Conservation (phyloP, 1,284 basidiomycete genomes). For the Dichomitus squalens region DNA sequence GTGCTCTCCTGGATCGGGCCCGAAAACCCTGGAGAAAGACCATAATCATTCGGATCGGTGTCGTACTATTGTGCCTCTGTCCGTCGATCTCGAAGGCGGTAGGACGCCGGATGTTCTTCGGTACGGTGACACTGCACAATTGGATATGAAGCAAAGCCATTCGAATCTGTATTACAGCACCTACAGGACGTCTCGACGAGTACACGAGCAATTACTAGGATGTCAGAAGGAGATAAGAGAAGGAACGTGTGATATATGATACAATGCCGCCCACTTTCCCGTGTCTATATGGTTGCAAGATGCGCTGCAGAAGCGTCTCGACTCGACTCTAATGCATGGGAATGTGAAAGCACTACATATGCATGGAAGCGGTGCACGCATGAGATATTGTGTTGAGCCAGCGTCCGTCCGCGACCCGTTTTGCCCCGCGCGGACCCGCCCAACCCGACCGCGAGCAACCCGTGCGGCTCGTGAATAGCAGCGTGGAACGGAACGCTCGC, state of each 20-base stretch:
- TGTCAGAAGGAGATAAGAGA: slow-evolving; percentile 9
- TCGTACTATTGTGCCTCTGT: no score
- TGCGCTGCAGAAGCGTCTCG: background rate
- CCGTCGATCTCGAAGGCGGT: no score
- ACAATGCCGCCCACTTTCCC: slow-evolving; percentile 20
- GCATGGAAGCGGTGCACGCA: background rate
- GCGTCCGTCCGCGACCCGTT: slow-evolving; percentile 1
- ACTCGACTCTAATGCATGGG: background rate
- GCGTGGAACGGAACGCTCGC: background rate
- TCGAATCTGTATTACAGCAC: slow-evolving; percentile 18
- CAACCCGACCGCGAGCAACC: background rate
- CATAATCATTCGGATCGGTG: no score
- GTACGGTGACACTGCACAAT: no score
- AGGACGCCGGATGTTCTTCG: no score
- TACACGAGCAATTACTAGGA: slow-evolving; percentile 18
- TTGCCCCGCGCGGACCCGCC: background rate
- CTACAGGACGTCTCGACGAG: slow-evolving; percentile 13
- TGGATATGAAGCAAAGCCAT: no score
- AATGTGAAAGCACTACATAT: background rate
- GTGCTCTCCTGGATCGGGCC: no score
- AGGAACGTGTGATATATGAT: slow-evolving; percentile 29
- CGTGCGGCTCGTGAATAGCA: background rate
- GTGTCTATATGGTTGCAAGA: background rate
- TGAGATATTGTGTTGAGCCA: background rate
- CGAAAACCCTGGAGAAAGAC: no score